Conservation (phyloP, 2,329 filamentous ascomycete species). For the Cadophora gregata region DNA sequence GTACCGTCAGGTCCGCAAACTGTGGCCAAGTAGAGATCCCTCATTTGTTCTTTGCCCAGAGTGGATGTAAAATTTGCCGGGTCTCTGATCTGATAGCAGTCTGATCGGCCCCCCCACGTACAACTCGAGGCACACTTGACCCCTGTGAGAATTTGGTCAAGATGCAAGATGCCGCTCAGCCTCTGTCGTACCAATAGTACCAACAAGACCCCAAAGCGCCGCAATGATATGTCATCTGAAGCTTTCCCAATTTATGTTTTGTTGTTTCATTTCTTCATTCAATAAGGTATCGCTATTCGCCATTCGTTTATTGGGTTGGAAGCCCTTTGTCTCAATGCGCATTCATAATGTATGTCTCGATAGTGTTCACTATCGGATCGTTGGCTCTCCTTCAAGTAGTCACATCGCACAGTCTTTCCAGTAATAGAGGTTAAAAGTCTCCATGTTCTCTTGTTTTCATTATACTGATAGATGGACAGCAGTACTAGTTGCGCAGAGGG, state of each 20-base stretch:
- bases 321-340: constrained; percentile 16
- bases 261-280: constrained; percentile 22
- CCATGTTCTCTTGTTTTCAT: neutral
- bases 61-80: neutral
- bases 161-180: constrained; percentile 29
- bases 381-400: constrained; percentile 33
- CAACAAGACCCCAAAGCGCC: constrained; percentile 6
- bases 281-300: constrained; percentile 16
- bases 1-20: neutral
- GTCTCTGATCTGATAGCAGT: constrained; percentile 2
- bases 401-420: constrained; percentile 19
- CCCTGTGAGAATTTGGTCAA: constrained; percentile 15
- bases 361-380: constrained; percentile 28
- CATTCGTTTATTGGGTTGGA: constrained; percentile 21
- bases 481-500: neutral
- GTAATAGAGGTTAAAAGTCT: constrained; percentile 17
- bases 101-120: neutral
- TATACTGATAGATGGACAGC: neutral
- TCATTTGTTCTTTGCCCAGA: neutral
- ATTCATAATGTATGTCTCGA: constrained; percentile 34
- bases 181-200: constrained; percentile 14
- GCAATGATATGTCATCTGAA: constrained; percentile 21
- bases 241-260: constrained; percentile 11
- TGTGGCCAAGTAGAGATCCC: neutral
- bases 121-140: constrained; percentile 1